Evolutionary conservation across 2,329 filamentous ascomycete species (phyloP).

Genomic region (Colletotrichum magnum): DNA sequence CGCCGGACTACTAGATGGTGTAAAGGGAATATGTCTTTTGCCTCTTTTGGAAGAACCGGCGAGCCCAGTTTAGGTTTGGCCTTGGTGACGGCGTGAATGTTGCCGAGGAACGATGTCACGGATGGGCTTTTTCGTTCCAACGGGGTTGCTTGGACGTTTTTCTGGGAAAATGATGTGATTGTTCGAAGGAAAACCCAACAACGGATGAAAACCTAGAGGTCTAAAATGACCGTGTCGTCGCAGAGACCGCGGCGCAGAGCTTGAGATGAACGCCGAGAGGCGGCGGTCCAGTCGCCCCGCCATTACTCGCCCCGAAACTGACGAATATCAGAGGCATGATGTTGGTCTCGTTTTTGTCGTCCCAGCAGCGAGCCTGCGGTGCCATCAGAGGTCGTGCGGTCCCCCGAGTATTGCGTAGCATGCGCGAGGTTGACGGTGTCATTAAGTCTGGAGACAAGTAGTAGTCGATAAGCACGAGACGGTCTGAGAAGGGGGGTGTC

Average conservation of each 20-base stretch:
- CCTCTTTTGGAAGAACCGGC: constrained; percentile 10
- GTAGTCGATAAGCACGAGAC: constrained; percentile 10
- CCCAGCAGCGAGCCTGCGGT: constrained; percentile 2
- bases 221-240: background rate
- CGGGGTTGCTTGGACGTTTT: constrained; percentile 6
- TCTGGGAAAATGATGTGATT: constrained; percentile 6
- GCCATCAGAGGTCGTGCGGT: constrained; percentile 15
- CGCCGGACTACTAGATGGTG: no score
- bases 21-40: background rate
- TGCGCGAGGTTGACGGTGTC: constrained; percentile 14
- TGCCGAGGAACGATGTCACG: constrained; percentile 1
- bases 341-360: constrained; percentile 7
- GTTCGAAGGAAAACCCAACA: background rate
- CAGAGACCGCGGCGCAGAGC: background rate
- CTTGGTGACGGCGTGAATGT: background rate
- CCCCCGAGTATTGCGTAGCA: constrained; percentile 4
- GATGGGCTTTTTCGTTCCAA: background rate
- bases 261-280: constrained; percentile 29
- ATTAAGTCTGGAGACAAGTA: constrained; percentile 6
- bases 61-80: constrained; percentile 12
- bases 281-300: background rate
- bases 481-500: constrained; percentile 6
- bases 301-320: background rate
- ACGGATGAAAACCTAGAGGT: no score
- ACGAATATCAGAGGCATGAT: constrained; percentile 5